A percentile compares a stretch with the other conserved stretches of the same genome.
These are phyloP conservation scores for Suillus clintonianus DNA, from an alignment of 768 basidiomycete species.

Conservation along the genomic window DNA sequence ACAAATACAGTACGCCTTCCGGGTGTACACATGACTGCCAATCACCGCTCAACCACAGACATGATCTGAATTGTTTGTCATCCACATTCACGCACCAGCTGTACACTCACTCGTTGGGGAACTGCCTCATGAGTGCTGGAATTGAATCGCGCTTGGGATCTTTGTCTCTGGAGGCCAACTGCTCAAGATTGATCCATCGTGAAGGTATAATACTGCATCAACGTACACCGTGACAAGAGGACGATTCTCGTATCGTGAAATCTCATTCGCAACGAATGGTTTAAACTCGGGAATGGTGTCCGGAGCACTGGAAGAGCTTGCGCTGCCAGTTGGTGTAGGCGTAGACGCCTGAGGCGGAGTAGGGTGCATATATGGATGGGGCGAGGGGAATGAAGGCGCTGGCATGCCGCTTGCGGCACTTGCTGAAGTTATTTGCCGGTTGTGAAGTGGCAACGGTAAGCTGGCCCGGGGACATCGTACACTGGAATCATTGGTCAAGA, in stretches of 20 bases:
- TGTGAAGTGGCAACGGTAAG: not conserved
- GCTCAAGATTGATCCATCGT: not conserved
- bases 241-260: not conserved
- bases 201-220: not conserved
- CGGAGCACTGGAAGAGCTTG: not conserved
- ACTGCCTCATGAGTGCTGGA: not conserved
- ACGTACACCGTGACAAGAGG: not conserved
- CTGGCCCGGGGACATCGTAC: not conserved
- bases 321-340: not conserved
- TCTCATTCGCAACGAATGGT: not conserved
- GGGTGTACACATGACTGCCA: not conserved
- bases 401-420: not conserved
- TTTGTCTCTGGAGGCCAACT: not conserved
- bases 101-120: not conserved
- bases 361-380: not conserved
- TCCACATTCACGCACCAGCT: not conserved
- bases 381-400: not conserved
- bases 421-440: not conserved
- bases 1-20: not conserved
- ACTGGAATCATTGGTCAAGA: not conserved
- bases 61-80: not conserved
- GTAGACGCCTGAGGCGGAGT: not conserved
- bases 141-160: not conserved
- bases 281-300: not conserved
- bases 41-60: not conserved